These are phyloP conservation scores for Dryas drummondii DNA, from an alignment of 306 rosid species.

Conservation along the genomic window DNA sequence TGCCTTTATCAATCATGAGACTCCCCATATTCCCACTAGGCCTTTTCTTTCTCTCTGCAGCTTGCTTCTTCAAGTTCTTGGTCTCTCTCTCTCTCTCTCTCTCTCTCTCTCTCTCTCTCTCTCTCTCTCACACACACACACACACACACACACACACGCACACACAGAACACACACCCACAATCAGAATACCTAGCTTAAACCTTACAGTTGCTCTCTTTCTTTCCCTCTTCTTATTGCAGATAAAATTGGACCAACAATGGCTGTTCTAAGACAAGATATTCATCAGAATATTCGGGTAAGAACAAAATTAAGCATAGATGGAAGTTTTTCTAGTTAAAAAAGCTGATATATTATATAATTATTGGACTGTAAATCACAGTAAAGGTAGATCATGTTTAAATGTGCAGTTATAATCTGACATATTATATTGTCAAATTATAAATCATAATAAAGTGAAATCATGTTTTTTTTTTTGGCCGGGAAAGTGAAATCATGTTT, in stretches of 20 bases:
- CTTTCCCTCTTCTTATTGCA: conserved; percentile 30
- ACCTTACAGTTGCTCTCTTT: not conserved
- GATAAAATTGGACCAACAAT: conserved; percentile 96
- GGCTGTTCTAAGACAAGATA: conserved; percentile 85
- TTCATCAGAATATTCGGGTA: conserved; percentile 83
- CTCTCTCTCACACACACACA: not conserved
- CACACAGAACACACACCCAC: not conserved
- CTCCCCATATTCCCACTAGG: conserved; percentile 57
- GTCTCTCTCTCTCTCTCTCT: conserved; percentile 35
- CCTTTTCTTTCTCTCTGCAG: conserved; percentile 70
- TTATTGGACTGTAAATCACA: no score
- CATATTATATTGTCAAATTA: no score
- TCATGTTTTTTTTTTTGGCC: no score
- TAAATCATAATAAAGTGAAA: no score
- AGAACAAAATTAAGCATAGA: not conserved
- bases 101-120: conserved; percentile 19
- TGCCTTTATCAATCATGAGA: conserved; percentile 6
- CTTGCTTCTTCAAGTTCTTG: conserved; percentile 78
- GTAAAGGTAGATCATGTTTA: no score
- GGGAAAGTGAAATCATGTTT: no score
- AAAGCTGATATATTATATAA: no score
- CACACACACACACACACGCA: not conserved
- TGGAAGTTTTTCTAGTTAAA: no score
- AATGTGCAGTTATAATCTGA: no score
- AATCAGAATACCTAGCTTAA: not conserved